Conservation (phyloP, 768 basidiomycete species). For the Sarcodon aspratus region DNA sequence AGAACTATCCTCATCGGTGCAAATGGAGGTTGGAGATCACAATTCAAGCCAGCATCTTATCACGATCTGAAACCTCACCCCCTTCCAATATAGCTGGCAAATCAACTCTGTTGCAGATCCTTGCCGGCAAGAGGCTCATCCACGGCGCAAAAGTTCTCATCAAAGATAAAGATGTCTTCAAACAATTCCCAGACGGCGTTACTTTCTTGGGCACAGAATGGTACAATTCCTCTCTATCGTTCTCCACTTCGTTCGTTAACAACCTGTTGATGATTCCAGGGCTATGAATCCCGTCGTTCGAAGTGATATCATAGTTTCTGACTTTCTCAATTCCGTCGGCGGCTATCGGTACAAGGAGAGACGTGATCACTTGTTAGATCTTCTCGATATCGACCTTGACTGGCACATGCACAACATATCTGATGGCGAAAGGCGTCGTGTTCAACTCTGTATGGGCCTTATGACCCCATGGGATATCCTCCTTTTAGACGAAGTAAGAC, state of each 20-base stretch:
- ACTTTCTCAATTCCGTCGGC: constrained; percentile 94
- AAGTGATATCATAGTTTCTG: constrained; percentile 83
- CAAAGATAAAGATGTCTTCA: constrained; percentile 80
- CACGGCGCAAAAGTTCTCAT: constrained; percentile 50
- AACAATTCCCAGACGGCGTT: constrained; percentile 70
- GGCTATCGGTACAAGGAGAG: constrained; percentile 90
- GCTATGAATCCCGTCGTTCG: constrained; percentile 97
- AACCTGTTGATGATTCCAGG: constrained; percentile 28
- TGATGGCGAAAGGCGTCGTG: constrained; percentile 87
- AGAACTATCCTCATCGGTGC: constrained; percentile 85
- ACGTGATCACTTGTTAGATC: constrained; percentile 75
- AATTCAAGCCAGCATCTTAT: not conserved
- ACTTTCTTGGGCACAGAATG: constrained; percentile 93
- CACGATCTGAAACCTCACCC: not conserved
- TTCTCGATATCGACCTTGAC: constrained; percentile 89
- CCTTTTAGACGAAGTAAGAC: constrained; percentile 78
- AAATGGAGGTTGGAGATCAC: constrained; percentile 64
- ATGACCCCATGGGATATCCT: constrained; percentile 94
- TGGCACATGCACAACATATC: constrained; percentile 97
- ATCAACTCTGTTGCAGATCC: constrained; percentile 88
- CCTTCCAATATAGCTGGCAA: constrained; percentile 57
- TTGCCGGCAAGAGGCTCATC: constrained; percentile 85
- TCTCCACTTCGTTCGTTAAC: not conserved
- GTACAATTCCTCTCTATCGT: constrained; percentile 27
- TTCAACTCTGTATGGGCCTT: constrained; percentile 92